phyloP scores from a whole-genome alignment of 495 filamentous ascomycete genomes.

The Halenospora varia region DNA sequence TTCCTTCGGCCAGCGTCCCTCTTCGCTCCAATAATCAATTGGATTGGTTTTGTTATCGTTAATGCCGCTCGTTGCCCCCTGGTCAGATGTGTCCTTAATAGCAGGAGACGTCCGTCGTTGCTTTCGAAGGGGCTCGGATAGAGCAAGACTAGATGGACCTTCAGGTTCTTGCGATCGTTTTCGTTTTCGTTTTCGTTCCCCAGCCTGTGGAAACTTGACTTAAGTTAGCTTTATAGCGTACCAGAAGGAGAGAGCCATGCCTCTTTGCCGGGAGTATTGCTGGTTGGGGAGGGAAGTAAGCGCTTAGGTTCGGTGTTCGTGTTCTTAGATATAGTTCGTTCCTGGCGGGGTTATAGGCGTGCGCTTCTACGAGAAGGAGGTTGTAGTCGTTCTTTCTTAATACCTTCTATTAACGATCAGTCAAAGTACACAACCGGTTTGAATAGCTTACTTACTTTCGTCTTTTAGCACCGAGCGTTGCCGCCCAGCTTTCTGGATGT shows the following conservation, averaged over 20 bases:
- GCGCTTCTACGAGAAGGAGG: no score
- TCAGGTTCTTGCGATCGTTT: constrained; percentile 8
- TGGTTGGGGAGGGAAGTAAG: constrained; percentile 10
- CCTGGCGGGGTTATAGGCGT: no score
- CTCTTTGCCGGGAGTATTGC: constrained; percentile 10
- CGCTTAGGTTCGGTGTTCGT: constrained; percentile 9
- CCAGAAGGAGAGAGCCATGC: constrained; percentile 11
- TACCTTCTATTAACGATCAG: no score
- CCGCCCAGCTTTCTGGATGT: no score
- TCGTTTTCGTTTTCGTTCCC: constrained; percentile 6
- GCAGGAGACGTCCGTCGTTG: constrained; percentile 4
- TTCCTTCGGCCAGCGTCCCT: constrained; percentile 10
- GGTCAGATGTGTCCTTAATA: constrained; percentile 10
- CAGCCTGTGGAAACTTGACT: constrained; percentile 10
- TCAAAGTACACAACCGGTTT: no score
- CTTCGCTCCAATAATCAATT: constrained; percentile 13
- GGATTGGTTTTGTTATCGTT: constrained; percentile 11
- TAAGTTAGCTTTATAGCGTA: constrained; percentile 19
- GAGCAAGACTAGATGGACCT: constrained; percentile 1
- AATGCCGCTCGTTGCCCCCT: neutral
- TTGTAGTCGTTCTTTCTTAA: no score
- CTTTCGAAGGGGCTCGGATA: neutral
- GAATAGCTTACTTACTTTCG: no score
- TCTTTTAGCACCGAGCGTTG: no score
- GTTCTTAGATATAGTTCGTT: no score